A percentile compares a stretch with the other conserved stretches of the same genome.
Conservation (phyloP, 2,329 filamentous ascomycete species). For the Cercospora sp. region DNA sequence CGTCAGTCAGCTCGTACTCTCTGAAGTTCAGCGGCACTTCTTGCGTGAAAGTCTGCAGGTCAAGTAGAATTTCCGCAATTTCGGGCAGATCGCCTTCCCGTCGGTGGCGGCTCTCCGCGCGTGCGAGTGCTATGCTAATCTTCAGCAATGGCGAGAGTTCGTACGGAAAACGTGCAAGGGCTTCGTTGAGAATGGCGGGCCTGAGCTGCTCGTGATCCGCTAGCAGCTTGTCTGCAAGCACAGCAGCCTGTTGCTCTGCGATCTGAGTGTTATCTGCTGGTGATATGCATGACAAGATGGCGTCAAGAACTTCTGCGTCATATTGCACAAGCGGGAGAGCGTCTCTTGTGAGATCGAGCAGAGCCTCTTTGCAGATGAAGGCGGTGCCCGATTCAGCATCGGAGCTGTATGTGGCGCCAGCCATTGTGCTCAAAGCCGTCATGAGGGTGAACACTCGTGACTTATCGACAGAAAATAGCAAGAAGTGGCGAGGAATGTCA, state of each 20-base stretch:
- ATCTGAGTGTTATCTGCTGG: constrained; percentile 8
- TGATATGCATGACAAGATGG: constrained; percentile 64
- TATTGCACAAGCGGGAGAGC: constrained; percentile 70
- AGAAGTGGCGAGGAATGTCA: constrained; percentile 42
- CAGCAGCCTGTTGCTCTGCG: constrained; percentile 20
- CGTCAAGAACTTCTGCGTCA: constrained; percentile 67
- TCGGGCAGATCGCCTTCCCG: constrained; percentile 14
- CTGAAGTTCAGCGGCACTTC: constrained; percentile 70
- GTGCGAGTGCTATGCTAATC: constrained; percentile 32
- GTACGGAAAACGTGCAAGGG: constrained; percentile 78
- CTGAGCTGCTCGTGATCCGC: constrained; percentile 58
- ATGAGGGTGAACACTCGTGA: constrained; percentile 54
- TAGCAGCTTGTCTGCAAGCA: constrained; percentile 55
- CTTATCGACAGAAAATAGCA: constrained; percentile 47
- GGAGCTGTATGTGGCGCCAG: constrained; percentile 51
- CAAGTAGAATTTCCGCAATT: constrained; percentile 55
- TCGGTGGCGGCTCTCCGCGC: constrained; percentile 11
- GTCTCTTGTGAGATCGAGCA: constrained; percentile 70
- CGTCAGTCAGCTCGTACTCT: constrained; percentile 74
- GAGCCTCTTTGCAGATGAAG: constrained; percentile 62
- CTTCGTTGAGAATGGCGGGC: constrained; percentile 62
- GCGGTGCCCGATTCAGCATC: constrained; percentile 57
- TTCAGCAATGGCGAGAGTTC: constrained; percentile 75
- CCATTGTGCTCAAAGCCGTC: constrained; percentile 45
- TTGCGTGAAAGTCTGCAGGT: constrained; percentile 74